Conservation (phyloP, 1,284 basidiomycete genomes). For the Boletellus deceptivus region DNA sequence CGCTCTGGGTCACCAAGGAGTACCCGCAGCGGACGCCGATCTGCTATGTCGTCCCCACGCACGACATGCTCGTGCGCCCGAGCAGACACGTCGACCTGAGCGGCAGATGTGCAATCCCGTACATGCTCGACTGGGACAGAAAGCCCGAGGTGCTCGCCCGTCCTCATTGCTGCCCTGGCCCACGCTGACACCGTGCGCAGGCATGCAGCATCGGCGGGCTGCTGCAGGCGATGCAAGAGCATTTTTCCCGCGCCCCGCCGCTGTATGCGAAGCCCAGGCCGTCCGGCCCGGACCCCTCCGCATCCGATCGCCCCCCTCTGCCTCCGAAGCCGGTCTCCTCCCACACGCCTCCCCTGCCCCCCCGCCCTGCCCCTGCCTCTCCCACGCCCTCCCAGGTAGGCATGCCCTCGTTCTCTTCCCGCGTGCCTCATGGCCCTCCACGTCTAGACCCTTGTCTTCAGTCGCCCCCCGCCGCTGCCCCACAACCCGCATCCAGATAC, state of each 20-base stretch:
- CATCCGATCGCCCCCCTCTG: slow-evolving; percentile 40
- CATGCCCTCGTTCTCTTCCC: slow-evolving; percentile 11
- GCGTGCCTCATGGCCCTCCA: slow-evolving; percentile 2
- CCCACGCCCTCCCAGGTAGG: slow-evolving; percentile 11
- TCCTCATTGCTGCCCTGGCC: slow-evolving; percentile 18
- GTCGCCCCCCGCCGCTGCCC: slow-evolving; percentile 42
- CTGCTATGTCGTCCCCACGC: slow-evolving; percentile 93
- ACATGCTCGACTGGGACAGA: slow-evolving; percentile 73
- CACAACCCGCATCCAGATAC: slow-evolving; percentile 24
- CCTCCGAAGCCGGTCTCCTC: slow-evolving; percentile 43
- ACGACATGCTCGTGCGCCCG: slow-evolving; percentile 85
- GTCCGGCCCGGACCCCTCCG: slow-evolving; percentile 19
- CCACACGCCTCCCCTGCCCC: too few species aligned
- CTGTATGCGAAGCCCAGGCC: slow-evolving; percentile 82
- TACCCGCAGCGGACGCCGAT: slow-evolving; percentile 85
- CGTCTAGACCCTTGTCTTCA: slow-evolving; percentile 32
- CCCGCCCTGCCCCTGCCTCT: slow-evolving; percentile 11
- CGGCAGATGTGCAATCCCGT: slow-evolving; percentile 70
- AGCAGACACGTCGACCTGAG: slow-evolving; percentile 80
- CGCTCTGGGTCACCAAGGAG: slow-evolving; percentile 83
- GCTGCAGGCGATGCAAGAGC: slow-evolving; percentile 70
- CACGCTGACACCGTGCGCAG: slow-evolving; percentile 35
- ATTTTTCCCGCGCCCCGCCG: slow-evolving; percentile 86
- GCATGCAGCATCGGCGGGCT: slow-evolving; percentile 67
- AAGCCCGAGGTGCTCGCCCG: slow-evolving; percentile 75